Evolutionary conservation across 1,284 basidiomycete species (phyloP).

Genomic region (Paramarasmius palmivorus): DNA sequence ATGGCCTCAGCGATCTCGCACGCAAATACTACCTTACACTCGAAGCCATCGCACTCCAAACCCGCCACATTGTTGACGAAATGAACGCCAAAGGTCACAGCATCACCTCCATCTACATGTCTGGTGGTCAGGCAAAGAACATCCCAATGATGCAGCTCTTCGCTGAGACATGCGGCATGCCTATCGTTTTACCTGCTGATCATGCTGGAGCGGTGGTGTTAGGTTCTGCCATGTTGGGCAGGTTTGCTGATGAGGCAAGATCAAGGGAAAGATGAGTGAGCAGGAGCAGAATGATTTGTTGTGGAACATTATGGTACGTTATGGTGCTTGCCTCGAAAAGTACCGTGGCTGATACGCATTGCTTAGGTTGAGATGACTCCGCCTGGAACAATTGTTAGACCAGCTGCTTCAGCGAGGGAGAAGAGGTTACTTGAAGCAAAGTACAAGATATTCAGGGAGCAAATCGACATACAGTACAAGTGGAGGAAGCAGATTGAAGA

Average conservation of each 20-base stretch:
- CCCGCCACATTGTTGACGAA: slow-evolving; percentile 90
- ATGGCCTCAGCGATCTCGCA: slow-evolving; percentile 80
- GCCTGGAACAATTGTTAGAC: slow-evolving; percentile 74
- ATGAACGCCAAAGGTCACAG: slow-evolving; percentile 88
- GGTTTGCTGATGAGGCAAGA: slow-evolving; percentile 76
- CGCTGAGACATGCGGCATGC: slow-evolving; percentile 83
- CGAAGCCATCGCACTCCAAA: slow-evolving; percentile 94
- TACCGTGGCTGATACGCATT: neutral
- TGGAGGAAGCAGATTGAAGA: slow-evolving; percentile 78
- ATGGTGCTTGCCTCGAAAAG: slow-evolving; percentile 1
- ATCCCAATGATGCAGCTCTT: slow-evolving; percentile 82
- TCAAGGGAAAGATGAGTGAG: slow-evolving; percentile 34
- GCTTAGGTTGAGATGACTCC: slow-evolving; percentile 88
- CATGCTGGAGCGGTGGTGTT: slow-evolving; percentile 86
- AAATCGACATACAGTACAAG: slow-evolving; percentile 83
- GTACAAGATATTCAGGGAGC: slow-evolving; percentile 92
- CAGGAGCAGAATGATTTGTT: slow-evolving; percentile 66
- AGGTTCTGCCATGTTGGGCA: slow-evolving; percentile 91
- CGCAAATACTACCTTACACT: slow-evolving; percentile 91
- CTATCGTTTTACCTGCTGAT: slow-evolving; percentile 81
- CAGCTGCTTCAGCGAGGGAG: slow-evolving; percentile 62
- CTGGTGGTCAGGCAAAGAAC: slow-evolving; percentile 91
- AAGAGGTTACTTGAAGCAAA: slow-evolving; percentile 84
- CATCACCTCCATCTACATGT: slow-evolving; percentile 90
- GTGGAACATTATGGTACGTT: slow-evolving; percentile 90